Conservation (phyloP, 768 basidiomycete species). For the Boletus rubescentipes region DNA sequence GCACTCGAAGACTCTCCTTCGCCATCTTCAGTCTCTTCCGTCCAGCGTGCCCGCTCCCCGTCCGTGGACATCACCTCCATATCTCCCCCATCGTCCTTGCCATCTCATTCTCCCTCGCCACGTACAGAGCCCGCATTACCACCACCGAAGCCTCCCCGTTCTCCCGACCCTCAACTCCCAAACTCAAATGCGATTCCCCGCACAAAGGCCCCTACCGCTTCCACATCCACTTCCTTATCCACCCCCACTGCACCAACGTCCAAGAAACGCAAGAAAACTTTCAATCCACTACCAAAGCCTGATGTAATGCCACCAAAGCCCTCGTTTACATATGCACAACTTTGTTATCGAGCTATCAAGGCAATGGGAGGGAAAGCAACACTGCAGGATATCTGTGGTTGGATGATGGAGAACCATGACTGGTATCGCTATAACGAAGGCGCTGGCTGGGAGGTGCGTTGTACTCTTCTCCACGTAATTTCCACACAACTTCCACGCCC, state of each 20-base stretch:
- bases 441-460: slow-evolving; percentile 84
- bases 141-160: slow-evolving; percentile 46
- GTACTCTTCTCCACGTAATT: not conserved
- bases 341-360: slow-evolving; percentile 89
- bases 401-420: slow-evolving; percentile 87
- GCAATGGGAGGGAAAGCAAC: slow-evolving; percentile 83
- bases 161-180: slow-evolving; percentile 53
- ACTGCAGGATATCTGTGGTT: slow-evolving; percentile 85
- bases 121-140: slow-evolving; percentile 42
- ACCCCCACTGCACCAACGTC: slow-evolving; percentile 28
- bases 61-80: slow-evolving; percentile 82
- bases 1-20: slow-evolving; percentile 79
- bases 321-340: slow-evolving; percentile 84
- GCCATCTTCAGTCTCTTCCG: slow-evolving; percentile 72
- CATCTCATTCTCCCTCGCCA: slow-evolving; percentile 72
- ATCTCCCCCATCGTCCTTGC: slow-evolving; percentile 79
- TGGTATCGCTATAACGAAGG: slow-evolving; percentile 88
- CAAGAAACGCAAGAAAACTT: slow-evolving; percentile 73
- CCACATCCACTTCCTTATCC: slow-evolving; percentile 23
- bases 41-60: slow-evolving; percentile 68
- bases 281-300: slow-evolving; percentile 47
- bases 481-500: not conserved
- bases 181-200: slow-evolving; percentile 62
- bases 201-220: slow-evolving; percentile 30
- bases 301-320: slow-evolving; percentile 89